phyloP scores from a whole-genome alignment of 2,329 filamentous ascomycete species.

The Fusarium sp. region DNA sequence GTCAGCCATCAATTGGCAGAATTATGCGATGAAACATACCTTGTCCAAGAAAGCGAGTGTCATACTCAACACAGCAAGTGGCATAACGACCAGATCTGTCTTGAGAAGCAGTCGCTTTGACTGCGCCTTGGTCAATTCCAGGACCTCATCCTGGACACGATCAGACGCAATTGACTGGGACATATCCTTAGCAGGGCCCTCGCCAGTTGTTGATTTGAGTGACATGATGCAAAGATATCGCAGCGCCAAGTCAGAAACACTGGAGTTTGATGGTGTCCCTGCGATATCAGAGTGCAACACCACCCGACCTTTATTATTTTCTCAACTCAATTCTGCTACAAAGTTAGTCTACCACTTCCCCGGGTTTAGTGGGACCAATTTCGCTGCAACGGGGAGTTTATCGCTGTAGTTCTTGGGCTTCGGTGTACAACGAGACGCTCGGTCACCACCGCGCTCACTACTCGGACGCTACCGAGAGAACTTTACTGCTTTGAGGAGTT shows the following conservation, averaged over 20 bases:
- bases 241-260: too few species aligned
- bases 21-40: accelerated
- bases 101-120: constrained; percentile 10
- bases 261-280: too few species aligned
- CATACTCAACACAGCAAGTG: constrained; percentile 17
- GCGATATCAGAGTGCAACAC: neutral
- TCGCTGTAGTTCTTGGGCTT: neutral
- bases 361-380: constrained; percentile 3
- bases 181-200: neutral
- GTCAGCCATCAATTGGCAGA: accelerated
- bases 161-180: neutral
- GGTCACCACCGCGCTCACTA: neutral
- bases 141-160: neutral
- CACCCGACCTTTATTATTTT: neutral
- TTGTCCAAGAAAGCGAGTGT: constrained; percentile 5
- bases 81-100: constrained; percentile 21
- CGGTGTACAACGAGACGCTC: constrained; percentile 9
- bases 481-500: neutral
- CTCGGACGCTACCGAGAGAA: neutral
- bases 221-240: neutral
- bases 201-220: neutral
- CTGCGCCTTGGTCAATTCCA: neutral
- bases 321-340: neutral
- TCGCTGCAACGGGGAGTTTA: constrained; percentile 17
- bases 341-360: neutral